Percentiles rank a stretch among this genome's conserved stretches.
phyloP scores from a whole-genome alignment of 2,329 filamentous ascomycete species.

The Myriangium duriaei region DNA sequence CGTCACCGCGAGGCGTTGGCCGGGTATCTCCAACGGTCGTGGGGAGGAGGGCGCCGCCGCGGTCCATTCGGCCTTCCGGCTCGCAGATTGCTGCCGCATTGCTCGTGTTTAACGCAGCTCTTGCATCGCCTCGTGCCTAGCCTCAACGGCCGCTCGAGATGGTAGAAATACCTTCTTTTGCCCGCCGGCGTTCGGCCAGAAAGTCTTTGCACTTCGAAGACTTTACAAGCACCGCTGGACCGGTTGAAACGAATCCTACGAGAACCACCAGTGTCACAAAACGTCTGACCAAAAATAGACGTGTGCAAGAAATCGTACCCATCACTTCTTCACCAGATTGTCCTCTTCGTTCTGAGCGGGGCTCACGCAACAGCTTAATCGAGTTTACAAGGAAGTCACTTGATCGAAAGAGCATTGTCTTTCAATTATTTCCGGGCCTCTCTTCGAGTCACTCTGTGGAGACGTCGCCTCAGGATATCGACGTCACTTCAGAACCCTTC shows the following conservation, averaged over 20 bases:
- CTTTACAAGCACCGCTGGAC: constrained; percentile 2
- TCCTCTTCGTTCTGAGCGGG: neutral
- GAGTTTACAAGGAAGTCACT: constrained; percentile 6
- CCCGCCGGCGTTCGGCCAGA: constrained; percentile 7
- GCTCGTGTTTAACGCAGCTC: constrained; percentile 1
- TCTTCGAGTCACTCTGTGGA: neutral
- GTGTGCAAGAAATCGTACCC: neutral
- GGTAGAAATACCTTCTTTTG: constrained; percentile 10
- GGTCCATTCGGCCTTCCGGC: constrained; percentile 1
- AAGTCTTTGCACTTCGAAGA: constrained; percentile 5
- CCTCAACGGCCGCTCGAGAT: constrained; percentile 6
- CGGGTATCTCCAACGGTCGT: constrained; percentile 8
- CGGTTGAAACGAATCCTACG: constrained; percentile 8
- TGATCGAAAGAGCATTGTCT: constrained; percentile 6
- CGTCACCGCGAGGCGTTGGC: no score
- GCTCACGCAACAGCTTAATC: neutral
- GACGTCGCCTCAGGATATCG: neutral
- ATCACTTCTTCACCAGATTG: neutral
- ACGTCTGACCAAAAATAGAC: constrained; percentile 7
- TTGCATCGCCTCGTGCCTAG: constrained; percentile 2
- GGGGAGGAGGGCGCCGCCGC: constrained; percentile 2
- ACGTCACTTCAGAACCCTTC: constrained; percentile 6
- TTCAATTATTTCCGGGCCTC: constrained; percentile 1
- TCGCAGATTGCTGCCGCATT: neutral
- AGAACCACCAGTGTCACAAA: constrained; percentile 3